phyloP scores from a whole-genome alignment of 768 basidiomycete species.

The Leccinum subgranulosum region DNA sequence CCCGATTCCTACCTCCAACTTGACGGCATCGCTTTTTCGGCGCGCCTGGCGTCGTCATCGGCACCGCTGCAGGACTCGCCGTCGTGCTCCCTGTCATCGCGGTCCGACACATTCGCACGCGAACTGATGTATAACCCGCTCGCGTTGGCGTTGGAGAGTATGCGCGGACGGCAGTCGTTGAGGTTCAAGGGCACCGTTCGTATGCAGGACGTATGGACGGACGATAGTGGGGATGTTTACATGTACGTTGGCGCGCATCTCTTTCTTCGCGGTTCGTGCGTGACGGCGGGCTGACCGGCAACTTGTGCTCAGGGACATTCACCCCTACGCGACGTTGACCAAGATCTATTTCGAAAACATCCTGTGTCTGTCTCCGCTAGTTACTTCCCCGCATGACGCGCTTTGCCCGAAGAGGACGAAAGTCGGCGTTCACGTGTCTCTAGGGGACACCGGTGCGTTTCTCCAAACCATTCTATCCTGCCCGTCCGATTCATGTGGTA shows the following conservation, averaged over 20 bases:
- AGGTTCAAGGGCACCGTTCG: constrained; percentile 53
- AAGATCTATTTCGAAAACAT: constrained; percentile 69
- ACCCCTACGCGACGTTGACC: constrained; percentile 59
- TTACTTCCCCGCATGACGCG: constrained; percentile 19
- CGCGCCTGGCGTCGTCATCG: constrained; percentile 37
- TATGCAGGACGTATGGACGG: constrained; percentile 56
- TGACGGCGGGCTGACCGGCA: not conserved
- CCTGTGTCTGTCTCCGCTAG: constrained; percentile 50
- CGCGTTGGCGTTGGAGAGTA: constrained; percentile 72
- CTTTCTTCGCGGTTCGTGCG: not conserved
- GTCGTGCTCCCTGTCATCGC: constrained; percentile 8
- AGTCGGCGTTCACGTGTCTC: constrained; percentile 60
- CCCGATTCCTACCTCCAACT: constrained; percentile 70
- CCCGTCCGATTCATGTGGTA: not conserved
- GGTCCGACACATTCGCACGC: constrained; percentile 23
- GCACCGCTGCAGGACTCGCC: constrained; percentile 29
- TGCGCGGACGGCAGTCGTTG: constrained; percentile 70
- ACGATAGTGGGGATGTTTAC: constrained; percentile 50
- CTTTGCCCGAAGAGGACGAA: constrained; percentile 36
- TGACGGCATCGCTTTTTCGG: constrained; percentile 71
- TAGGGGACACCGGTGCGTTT: constrained; percentile 61
- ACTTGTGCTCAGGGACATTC: constrained; percentile 53
- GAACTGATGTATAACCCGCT: constrained; percentile 64
- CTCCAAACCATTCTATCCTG: not conserved
- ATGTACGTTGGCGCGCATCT: constrained; percentile 36